Evolutionary conservation across 495 filamentous ascomycete genomes (phyloP), one percentile per base, ranked within the genome.

Genomic region (Achaetomiella virescens): DNA sequence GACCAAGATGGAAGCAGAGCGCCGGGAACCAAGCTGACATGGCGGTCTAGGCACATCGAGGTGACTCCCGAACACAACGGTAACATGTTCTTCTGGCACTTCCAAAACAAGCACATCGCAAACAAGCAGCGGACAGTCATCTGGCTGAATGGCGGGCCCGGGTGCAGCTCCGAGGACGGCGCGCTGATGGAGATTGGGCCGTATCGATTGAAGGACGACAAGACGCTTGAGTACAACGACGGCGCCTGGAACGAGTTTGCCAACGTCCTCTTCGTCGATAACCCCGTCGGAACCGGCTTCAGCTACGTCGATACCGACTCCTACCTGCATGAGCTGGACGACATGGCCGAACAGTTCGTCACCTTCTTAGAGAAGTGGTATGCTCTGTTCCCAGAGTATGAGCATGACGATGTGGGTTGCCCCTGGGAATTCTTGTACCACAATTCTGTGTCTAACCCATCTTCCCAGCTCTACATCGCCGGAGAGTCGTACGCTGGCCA

Each of bases 41-140:
- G 6, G 17, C 11, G n/a, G 20, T 2, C n/a, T 33, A 96, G 91
- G 18, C 95, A 97, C 66, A 85, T 98, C 70, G 91, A 96, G 70
- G 83, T 98, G 63, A 86, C 87, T 54, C 77, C 85, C 8, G 81
- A 87, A 54, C 79, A 83, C 62, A 89, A 96, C 70, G 92, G 91
- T 51, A 91, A 97, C 70, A 74, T 98, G 2, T 98, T 97, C 78
- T 98, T 97, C 75, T 98, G 93, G 93, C 90, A 95, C 65, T 96
- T 84, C 65, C 84, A 96, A 66, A 97, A 97, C 66, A 82, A 87
- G 48, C 92, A 97, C 65, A 96, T 97, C 55, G 93, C 90, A 35
- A 89, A 97, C 67, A 82, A 81, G 58, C 89, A 95, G 67, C 84
- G 92, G 25, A 96, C 93, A 0, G 88, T 98, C 5, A 86, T 98